These are phyloP conservation scores for Saccharomycopsis microspora DNA, from an alignment of 805 yeast genomes.

Conservation along the genomic window DNA sequence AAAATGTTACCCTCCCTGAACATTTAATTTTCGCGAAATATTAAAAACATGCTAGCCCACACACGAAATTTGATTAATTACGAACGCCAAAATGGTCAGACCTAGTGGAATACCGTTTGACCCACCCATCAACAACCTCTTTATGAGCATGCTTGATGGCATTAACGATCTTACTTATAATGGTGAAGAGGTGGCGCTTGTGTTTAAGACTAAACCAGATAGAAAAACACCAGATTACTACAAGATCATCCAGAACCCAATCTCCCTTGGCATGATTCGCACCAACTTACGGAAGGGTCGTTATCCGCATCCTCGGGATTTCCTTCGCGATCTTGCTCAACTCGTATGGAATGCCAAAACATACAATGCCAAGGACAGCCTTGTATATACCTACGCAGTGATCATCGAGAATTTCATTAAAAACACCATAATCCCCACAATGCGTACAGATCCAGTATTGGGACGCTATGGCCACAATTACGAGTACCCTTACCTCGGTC, in stretches of 20 bases:
- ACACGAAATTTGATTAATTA: not conserved
- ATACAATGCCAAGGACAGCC: slow-evolving; percentile 62
- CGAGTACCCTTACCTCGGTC: slow-evolving; percentile 45
- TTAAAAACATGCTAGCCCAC: not conserved
- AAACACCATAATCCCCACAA: slow-evolving; percentile 25
- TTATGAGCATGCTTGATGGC: not conserved
- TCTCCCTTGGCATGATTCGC: slow-evolving; percentile 64
- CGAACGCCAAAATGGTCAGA: not conserved
- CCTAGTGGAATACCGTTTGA: slow-evolving; percentile 3
- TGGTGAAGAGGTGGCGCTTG: slow-evolving; percentile 37
- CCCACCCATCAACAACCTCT: not conserved
- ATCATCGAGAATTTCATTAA: slow-evolving; percentile 31
- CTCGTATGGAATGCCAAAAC: slow-evolving; percentile 85
- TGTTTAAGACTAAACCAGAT: slow-evolving; percentile 66
- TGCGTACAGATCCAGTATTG: slow-evolving; percentile 15
- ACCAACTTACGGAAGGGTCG: slow-evolving; percentile 40
- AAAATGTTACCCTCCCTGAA: too few species aligned
- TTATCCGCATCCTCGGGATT: slow-evolving; percentile 55
- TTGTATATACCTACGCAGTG: slow-evolving; percentile 56
- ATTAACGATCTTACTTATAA: slow-evolving; percentile 12
- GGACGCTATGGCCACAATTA: slow-evolving; percentile 23
- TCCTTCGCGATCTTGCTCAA: slow-evolving; percentile 68
- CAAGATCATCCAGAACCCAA: slow-evolving; percentile 66
- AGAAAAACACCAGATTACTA: slow-evolving; percentile 68
- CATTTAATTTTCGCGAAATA: too few species aligned